phyloP scores from a whole-genome alignment of 305 asterid species.

The Fraxinus sp. region DNA sequence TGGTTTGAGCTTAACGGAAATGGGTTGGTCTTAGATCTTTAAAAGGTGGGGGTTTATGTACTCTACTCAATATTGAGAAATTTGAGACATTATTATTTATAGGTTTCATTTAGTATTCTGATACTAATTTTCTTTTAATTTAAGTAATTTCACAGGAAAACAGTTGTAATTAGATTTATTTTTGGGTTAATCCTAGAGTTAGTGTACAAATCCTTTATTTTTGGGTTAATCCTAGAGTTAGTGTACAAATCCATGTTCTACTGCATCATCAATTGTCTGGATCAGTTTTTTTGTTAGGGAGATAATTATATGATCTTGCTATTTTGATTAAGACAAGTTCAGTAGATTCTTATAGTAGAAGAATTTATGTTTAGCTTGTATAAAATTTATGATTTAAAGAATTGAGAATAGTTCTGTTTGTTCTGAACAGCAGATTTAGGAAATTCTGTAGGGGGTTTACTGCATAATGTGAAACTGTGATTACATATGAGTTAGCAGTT shows the following conservation, averaged over 20 bases:
- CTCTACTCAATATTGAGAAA: neutral
- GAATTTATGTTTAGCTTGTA: neutral
- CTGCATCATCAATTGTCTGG: neutral
- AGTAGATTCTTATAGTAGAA: neutral
- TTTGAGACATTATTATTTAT: neutral
- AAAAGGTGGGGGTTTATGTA: neutral
- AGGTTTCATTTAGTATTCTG: neutral
- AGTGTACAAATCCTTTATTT: neutral
- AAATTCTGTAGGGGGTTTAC: neutral
- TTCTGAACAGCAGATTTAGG: neutral
- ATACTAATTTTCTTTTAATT: neutral
- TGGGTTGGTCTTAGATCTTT: neutral
- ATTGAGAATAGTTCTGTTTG: neutral
- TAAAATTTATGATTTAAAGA: neutral
- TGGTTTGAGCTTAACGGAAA: neutral
- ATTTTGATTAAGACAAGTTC: neutral
- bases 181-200: neutral
- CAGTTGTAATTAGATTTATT: neutral
- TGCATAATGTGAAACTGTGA: neutral
- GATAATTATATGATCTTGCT: neutral
- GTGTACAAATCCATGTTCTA: neutral
- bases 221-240: neutral
- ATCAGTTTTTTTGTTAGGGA: neutral
- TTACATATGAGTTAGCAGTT: neutral
- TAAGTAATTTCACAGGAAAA: neutral